Evolutionary conservation across 2,329 filamentous ascomycete genomes (phyloP), one percentile per base, ranked within the genome.

Genomic region (Ustulina deusta): DNA sequence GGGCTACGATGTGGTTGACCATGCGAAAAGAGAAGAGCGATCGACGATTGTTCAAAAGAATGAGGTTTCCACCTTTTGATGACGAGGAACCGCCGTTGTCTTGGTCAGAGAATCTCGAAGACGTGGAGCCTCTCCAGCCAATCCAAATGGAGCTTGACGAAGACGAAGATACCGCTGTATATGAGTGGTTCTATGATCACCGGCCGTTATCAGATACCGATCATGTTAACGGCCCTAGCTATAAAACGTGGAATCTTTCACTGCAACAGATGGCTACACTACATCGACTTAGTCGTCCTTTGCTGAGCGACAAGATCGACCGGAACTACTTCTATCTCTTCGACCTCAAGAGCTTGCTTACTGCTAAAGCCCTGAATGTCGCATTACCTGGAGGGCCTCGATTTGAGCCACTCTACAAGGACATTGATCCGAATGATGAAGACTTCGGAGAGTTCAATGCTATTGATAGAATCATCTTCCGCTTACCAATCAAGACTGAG

Each of bases 381-480:
- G 95, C 97, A 10, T 93, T 99, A 62, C 96, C 96, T n/a, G 96
- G 96, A 78, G 97, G 96, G 10, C 96, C 96, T 69, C 90, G 96
- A 34, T 99, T 99, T 71, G 96, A 99, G 81, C 96, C 96, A 27
- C 80, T 99, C 22, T 99, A 97, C 85, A 99, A 99, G 82, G 96
- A 99, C 75, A 94, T 99, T 69, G 94, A 99, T 79, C 96, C 96
- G 1, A 99, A 99, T 75, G 95, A 98, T 74, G 96, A 99, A 80
- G 96, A 99, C 78, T 99, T 99, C 81, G 96, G 96, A 81, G 96
- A 99, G 81, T 99, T 99, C 86, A 99, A 99, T 77, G 96, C 96
- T 38, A 99, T 99, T 75, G 96, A 99, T 77, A 93, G 97, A 74
- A 99, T 99, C 81, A 99, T 99, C 73, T 99, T 99, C 86, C 92